Percentiles rank a stretch among this genome's conserved stretches.
Conservation (phyloP, 306 rosid species). For the Prosopis cineraria region DNA sequence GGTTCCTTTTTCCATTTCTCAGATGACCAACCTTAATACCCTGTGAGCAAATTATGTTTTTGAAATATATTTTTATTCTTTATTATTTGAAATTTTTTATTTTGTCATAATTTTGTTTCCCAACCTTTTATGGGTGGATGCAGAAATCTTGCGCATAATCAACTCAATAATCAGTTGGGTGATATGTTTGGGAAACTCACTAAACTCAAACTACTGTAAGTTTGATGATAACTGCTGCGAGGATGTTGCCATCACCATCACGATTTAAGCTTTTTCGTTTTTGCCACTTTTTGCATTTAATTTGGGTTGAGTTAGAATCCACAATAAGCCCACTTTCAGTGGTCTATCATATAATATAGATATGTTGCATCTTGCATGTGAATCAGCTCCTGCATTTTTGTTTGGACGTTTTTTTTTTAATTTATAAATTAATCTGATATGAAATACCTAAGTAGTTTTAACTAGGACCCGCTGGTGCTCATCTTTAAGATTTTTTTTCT, state of each 20-base stretch:
- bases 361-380: background rate
- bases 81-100: background rate
- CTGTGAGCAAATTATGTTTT: slow-evolving; percentile 53
- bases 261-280: slow-evolving; percentile 10
- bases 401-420: background rate
- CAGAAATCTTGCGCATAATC: slow-evolving; percentile 79
- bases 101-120: slow-evolving; percentile 6
- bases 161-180: slow-evolving; percentile 71
- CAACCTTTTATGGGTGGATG: slow-evolving; percentile 34
- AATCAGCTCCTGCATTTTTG: slow-evolving; percentile 7
- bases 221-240: slow-evolving; percentile 22
- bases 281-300: slow-evolving; percentile 23
- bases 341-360: background rate
- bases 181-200: slow-evolving; percentile 70
- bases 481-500: background rate
- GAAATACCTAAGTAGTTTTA: background rate
- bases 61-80: background rate
- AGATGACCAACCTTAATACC: slow-evolving; percentile 60
- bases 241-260: background rate
- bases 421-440: background rate
- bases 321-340: background rate
- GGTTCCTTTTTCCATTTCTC: slow-evolving; percentile 76
- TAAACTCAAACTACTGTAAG: slow-evolving; percentile 77
- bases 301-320: slow-evolving; percentile 26
- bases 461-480: background rate